Base-by-base conservation (phyloP, 108 stramenopile genomes). In the Cyclostephanos invisitatus region DNA sequence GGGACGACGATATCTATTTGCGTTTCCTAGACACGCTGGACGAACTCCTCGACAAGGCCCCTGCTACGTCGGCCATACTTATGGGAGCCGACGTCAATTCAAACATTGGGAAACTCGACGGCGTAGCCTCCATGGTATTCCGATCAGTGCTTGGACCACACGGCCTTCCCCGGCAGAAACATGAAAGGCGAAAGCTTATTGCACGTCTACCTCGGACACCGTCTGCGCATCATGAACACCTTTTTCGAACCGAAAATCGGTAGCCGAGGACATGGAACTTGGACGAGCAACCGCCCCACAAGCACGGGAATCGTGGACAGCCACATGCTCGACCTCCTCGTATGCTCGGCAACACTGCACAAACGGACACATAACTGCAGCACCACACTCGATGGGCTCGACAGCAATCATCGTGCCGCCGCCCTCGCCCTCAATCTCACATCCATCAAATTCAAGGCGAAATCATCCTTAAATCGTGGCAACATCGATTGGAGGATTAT, bases 51-150 rank as follows among this genome's bases (percentile, higher is more conserved):
- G 15, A 14, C 29, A 29, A 20, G 18, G 32, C 32, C 12, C 56
- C 56, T 15, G 32, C 28, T 3, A 3, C 27, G 14, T 15, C 18
- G 17, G 17, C 12, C 10, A 57, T 57, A 11, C 2, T 57, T 3
- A 57, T 57, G 56, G 56, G 56, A 18, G 56, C 56, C 3, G 18
- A 57, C 18, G 56, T 57, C 56, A 57, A 57, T 15, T 29, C 56
- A 2, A 57, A 35, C 28, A 57, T 57, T 15, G 56, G 56, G 14
- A 57, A 35, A 57, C 56, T 12, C 3, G 56, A 57, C 18, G 32
- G 56, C 2, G 15, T 46, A 46, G 11, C 44, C 3, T 46, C 44
- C 44, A 15, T 12, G 18, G 56, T 21, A 35, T 57, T 32, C 15
- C 56, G 3, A 35, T 15, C 56, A 3, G 56, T 57, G 3, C 56